Base-by-base conservation (phyloP, 768 basidiomycete genomes). In the Calocera cornea region DNA sequence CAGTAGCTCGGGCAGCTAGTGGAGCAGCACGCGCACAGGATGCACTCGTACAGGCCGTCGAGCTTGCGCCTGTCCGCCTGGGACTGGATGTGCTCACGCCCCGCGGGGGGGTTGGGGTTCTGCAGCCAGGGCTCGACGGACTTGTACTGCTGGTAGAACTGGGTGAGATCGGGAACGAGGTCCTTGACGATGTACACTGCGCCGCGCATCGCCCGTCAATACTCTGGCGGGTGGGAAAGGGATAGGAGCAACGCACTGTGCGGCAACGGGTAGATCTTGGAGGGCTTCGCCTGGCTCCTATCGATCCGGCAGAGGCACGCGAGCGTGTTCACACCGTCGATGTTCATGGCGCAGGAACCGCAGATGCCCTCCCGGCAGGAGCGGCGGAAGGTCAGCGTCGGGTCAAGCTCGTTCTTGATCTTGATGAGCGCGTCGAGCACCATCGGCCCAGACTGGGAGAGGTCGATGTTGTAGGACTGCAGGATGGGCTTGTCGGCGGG, bases 111-210 rank as follows among this genome's bases (percentile, higher is more conserved):
- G 77, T 90, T 92, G 77, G 93, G 89, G 78, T 93, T 94, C 82
- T 95, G 88, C 40, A 97, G 83, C 82, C 87, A 98, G 2, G 95
- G 95, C 77, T 99, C 87, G 77, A 99, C 95, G 19, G 94, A 95
- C 80, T 98, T 98, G 89, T 99, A 98, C 77, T 99, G 97, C 78
- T 98, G 97, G 87, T 94, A 95, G 84, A 95, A 95, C 70, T 86
- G 86, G 11, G 89, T 90, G 72, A 90, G 80, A 80, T 92, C 89
- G 22, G 90, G 92, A 1, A 99, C 95, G 74, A 99, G 87, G 79
- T 99, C 97, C 82, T 98, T 97, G 78, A 98, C 93, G 75, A 97
- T 84, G 79, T 95, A 97, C 95, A 97, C 95, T 95, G 76, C 2
- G 24, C 8, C 17, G 10, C 36, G 31, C n/a, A n/a, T n/a, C n/a